Evolutionary conservation across 352 stramenopile genomes (phyloP), one percentile per base, ranked within the genome.

Genomic region (Lagenidium sp.): DNA sequence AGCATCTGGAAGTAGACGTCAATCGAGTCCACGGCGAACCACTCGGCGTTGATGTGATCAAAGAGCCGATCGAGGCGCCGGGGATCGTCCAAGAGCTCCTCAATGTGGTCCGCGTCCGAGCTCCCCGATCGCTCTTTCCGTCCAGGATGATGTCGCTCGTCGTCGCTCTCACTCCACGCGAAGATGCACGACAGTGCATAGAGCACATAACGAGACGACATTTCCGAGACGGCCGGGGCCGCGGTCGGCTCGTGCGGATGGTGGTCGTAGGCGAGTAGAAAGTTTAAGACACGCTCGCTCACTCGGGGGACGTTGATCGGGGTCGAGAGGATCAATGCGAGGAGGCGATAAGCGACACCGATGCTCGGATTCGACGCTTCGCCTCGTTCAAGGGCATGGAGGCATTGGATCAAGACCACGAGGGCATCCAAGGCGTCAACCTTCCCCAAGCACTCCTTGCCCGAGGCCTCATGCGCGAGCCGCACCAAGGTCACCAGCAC

Each of bases 1-100:
- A 79, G 50, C 30, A 74, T 64, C 41, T 88, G 76, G 23, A 88
- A 40, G n/a, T 66, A 72, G 19, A 75, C 50, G 42, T 85, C 70
- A 13, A 57, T 21, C 20, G 57, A 70, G 25, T 77, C 54, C 5
- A 41, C 25, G 10, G 60, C 42, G 41, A 83, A 81, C 5, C 24
- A 41, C 2, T 47, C 16, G 37, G 65, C 60, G 8, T 62, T 45
- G 10, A 85, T 57, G 16, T 85, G 73, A n/a, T 40, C 39, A 31
- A 78, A 63, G 7, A 85, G 54, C 20, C 59, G 60, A 10, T 73
- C 53, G 2, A 88, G 42, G 30, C 69, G 54, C 12, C 60, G 46
- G 0, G 63, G 60, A 6, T 73, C 53, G 23, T 85, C 63, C 16
- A 85, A 44, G 3, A 85, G 44, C 18, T 82, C 59, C 24, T 78